These are phyloP conservation scores for Priceomyces haplophilus DNA, from an alignment of 805 yeast species.

Conservation along the genomic window DNA sequence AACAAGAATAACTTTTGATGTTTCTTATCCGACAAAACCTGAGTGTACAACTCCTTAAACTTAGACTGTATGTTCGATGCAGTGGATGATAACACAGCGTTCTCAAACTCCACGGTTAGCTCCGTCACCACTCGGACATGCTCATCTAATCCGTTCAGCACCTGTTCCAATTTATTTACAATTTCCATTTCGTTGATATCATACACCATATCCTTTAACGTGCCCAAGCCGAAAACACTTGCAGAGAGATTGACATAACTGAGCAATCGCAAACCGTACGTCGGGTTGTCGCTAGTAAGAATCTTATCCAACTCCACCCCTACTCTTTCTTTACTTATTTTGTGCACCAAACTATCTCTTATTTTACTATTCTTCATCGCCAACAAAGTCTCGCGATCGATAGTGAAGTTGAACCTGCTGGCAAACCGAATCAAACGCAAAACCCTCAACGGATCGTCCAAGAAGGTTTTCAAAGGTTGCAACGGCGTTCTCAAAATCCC, in stretches of 20 bases:
- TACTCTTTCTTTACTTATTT: slow-evolving; percentile 86
- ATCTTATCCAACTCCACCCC: slow-evolving; percentile 83
- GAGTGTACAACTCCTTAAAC: background rate
- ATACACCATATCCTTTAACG: slow-evolving; percentile 13
- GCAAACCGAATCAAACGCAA: slow-evolving; percentile 85
- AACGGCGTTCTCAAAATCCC: slow-evolving; percentile 87
- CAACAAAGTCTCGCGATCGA: slow-evolving; percentile 54
- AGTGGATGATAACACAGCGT: background rate
- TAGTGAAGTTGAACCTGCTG: slow-evolving; percentile 63
- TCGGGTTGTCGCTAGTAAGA: slow-evolving; percentile 59
- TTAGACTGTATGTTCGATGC: background rate
- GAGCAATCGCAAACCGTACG: slow-evolving; percentile 60
- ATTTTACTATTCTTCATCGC: slow-evolving; percentile 67
- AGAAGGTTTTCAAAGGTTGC: slow-evolving; percentile 77
- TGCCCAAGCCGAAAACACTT: slow-evolving; percentile 46
- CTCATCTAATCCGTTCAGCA: background rate
- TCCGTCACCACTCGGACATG: slow-evolving; percentile 16
- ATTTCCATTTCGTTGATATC: slow-evolving; percentile 15
- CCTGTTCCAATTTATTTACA: slow-evolving; percentile 13
- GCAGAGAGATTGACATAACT: slow-evolving; percentile 53
- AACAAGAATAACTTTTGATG: slow-evolving; percentile 42
- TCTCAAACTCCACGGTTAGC: slow-evolving; percentile 18
- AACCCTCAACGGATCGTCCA: slow-evolving; percentile 92
- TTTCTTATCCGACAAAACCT: slow-evolving; percentile 4
- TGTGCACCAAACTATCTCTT: slow-evolving; percentile 55